These are phyloP conservation scores for Hypoxylon rubiginosum DNA, from an alignment of 2,329 filamentous ascomycete species.

Conservation along the genomic window DNA sequence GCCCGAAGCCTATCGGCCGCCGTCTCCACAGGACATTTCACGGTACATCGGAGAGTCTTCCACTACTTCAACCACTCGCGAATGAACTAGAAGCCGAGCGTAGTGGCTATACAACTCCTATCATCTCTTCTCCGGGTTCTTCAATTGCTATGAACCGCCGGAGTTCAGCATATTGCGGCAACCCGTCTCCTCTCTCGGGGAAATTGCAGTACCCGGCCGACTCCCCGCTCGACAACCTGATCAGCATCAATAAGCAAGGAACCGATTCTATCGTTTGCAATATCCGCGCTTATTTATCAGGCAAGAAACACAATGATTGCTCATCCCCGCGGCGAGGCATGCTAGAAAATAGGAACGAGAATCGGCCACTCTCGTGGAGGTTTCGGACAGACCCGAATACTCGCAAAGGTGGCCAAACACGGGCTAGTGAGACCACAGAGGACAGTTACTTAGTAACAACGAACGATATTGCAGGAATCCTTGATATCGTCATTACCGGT, in stretches of 20 bases:
- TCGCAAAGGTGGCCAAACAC: neutral
- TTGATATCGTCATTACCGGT: constrained; percentile 50
- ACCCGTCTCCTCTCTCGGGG: constrained; percentile 18
- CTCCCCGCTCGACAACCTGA: constrained; percentile 8
- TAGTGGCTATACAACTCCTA: constrained; percentile 8
- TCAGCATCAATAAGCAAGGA: constrained; percentile 32
- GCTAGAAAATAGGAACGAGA: constrained; percentile 18
- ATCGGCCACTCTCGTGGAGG: constrained; percentile 9
- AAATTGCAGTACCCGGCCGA: constrained; percentile 16
- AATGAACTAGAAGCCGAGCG: constrained; percentile 5
- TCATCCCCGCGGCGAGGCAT: neutral
- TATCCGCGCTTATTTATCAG: constrained; percentile 47
- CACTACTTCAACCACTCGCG: constrained; percentile 23
- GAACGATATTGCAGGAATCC: constrained; percentile 48
- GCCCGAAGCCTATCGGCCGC: constrained; percentile 24
- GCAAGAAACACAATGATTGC: constrained; percentile 38
- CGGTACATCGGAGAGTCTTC: constrained; percentile 26
- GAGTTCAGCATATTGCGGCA: constrained; percentile 29
- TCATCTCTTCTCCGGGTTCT: constrained; percentile 28
- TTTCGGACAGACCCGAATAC: constrained; percentile 4
- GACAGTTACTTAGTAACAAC: constrained; percentile 48
- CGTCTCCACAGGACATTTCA: constrained; percentile 25
- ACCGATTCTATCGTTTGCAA: constrained; percentile 45
- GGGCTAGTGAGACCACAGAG: neutral
- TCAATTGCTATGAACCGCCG: constrained; percentile 25